Evolutionary conservation across 305 asterid species (phyloP).

Genomic region (Andrographis paniculata): DNA sequence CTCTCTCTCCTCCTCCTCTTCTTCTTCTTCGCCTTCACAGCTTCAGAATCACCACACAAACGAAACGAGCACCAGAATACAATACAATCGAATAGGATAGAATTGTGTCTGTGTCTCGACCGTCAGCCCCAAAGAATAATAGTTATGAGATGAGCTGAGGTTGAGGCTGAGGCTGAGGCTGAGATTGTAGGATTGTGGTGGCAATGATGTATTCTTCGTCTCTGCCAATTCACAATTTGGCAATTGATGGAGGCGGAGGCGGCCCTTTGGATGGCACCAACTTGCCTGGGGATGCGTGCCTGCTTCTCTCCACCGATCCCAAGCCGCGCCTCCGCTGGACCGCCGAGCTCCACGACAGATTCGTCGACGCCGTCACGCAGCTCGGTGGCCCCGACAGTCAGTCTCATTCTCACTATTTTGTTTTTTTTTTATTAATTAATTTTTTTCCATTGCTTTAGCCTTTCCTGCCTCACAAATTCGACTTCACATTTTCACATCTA

Average conservation of each 20-base stretch:
- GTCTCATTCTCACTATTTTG: conserved; percentile 16
- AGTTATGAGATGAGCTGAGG: too few species aligned
- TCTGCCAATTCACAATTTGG: conserved; percentile 43
- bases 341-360: conserved; percentile 81
- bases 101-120: too few species aligned
- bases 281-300: conserved; percentile 69
- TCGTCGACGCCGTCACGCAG: conserved; percentile 77
- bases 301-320: conserved; percentile 69
- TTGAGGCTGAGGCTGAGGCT: too few species aligned
- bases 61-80: too few species aligned
- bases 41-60: too few species aligned
- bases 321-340: conserved; percentile 95
- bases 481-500: too few species aligned
- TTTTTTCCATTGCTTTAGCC: too few species aligned
- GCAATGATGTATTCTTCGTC: conserved; percentile 41
- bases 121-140: too few species aligned
- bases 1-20: conserved; percentile 13
- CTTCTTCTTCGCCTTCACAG: conserved; percentile 25
- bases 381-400: conserved; percentile 91
- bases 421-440: not conserved
- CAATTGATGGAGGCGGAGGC: conserved; percentile 27
- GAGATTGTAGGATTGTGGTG: not conserved
- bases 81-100: too few species aligned
- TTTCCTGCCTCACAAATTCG: too few species aligned
- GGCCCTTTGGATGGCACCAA: conserved; percentile 50